Evolutionary conservation across 73 alveolate genomes (phyloP).

Genomic region (Halteria grandinella): DNA sequence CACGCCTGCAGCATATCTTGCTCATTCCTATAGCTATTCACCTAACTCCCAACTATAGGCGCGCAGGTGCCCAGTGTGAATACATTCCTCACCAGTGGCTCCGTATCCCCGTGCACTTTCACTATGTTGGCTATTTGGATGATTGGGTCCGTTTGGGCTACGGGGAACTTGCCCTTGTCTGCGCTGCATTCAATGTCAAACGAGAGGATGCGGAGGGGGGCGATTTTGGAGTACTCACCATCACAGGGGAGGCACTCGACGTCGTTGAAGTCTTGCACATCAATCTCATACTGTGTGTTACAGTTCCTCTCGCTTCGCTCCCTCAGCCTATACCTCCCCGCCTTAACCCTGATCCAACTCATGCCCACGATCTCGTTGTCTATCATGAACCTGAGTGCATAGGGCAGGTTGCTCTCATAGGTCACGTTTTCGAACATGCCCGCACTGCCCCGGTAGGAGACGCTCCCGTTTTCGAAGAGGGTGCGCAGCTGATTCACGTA

Average conservation of each 20-base stretch:
- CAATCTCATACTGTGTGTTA: constrained; percentile 95
- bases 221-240: constrained; percentile 94
- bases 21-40: constrained; percentile 87
- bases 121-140: constrained; percentile 97
- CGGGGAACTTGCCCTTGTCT: constrained; percentile 88
- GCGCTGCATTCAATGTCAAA: constrained; percentile 98
- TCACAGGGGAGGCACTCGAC: constrained; percentile 77
- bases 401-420: constrained; percentile 97
- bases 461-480: constrained; percentile 75
- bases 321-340: constrained; percentile 67
- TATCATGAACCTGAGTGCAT: constrained; percentile 98
- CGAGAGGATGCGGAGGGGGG: constrained; percentile 98
- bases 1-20: constrained; percentile 91
- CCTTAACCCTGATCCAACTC: constrained; percentile 90
- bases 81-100: constrained; percentile 93
- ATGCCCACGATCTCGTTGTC: constrained; percentile 95
- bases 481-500: constrained; percentile 86
- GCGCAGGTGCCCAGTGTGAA: constrained; percentile 96
- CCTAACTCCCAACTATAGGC: constrained; percentile 97
- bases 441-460: constrained; percentile 48
- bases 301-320: constrained; percentile 60
- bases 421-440: constrained; percentile 75
- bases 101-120: constrained; percentile 88
- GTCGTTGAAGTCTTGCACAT: constrained; percentile 83
- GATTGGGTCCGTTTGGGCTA: constrained; percentile 86